Conservation (phyloP, 805 yeast species). For the Wickerhamiella brachini region DNA sequence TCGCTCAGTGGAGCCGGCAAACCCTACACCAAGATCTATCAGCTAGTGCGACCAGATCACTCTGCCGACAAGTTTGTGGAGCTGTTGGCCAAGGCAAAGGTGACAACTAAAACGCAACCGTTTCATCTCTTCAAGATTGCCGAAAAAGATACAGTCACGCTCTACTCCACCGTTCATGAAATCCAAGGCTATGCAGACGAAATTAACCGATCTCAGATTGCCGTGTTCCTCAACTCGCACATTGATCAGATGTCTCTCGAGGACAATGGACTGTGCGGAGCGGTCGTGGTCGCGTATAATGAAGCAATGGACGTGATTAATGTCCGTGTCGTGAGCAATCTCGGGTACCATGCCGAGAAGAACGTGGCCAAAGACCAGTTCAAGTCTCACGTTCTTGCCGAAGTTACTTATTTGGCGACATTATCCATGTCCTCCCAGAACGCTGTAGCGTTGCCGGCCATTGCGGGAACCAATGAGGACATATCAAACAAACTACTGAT, state of each 20-base stretch:
- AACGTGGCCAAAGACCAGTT: slow-evolving; percentile 25
- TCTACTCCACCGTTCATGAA: slow-evolving; percentile 27
- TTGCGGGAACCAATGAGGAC: slow-evolving; percentile 23
- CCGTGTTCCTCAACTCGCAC: slow-evolving; percentile 48
- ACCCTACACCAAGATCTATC: slow-evolving; percentile 12
- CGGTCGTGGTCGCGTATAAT: slow-evolving; percentile 33
- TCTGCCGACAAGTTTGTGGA: slow-evolving; percentile 35
- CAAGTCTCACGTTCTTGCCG: slow-evolving; percentile 26
- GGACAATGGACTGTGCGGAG: slow-evolving; percentile 30
- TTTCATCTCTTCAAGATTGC: slow-evolving; percentile 63
- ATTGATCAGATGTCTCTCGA: slow-evolving; percentile 28
- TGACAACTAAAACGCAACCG: slow-evolving; percentile 66
- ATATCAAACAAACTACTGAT: slow-evolving; percentile 14
- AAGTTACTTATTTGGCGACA: slow-evolving; percentile 27
- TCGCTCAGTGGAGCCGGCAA: not conserved
- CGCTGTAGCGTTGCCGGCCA: slow-evolving; percentile 17
- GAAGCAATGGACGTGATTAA: slow-evolving; percentile 18
- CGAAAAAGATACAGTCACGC: slow-evolving; percentile 14
- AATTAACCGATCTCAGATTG: slow-evolving; percentile 40
- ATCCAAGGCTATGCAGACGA: slow-evolving; percentile 23
- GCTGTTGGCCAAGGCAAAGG: slow-evolving; percentile 50
- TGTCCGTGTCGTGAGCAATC: slow-evolving; percentile 14
- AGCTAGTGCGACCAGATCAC: slow-evolving; percentile 17
- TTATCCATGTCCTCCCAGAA: slow-evolving; percentile 27
- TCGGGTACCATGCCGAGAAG: slow-evolving; percentile 17